Conservation (phyloP, 352 stramenopile species). For the Phytopythium mirpurense region DNA sequence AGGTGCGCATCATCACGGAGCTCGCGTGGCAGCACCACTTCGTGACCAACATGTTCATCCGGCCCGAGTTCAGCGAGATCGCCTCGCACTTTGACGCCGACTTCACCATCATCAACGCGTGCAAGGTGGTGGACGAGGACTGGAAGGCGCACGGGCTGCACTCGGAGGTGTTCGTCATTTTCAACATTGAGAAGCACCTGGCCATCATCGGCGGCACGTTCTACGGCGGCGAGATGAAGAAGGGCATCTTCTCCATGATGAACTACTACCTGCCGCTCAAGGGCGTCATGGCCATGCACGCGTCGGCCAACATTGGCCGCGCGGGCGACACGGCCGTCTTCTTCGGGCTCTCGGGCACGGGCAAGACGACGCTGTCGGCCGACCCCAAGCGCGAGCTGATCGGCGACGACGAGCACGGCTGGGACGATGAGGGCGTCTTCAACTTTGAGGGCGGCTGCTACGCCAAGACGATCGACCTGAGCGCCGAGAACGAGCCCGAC, state of each 20-base stretch:
- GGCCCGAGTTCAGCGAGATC: constrained; percentile 49
- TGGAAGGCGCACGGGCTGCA: constrained; percentile 46
- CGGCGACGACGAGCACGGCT: constrained; percentile 93
- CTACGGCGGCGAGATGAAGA: constrained; percentile 71
- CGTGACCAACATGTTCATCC: constrained; percentile 68
- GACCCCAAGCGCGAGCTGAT: constrained; percentile 85
- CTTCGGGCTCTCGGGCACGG: constrained; percentile 92
- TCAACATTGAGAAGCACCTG: constrained; percentile 64
- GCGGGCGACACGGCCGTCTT: constrained; percentile 95
- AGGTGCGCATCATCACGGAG: constrained; percentile 97
- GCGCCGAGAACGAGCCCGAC: constrained; percentile 94
- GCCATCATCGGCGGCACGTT: constrained; percentile 60
- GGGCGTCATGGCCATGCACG: constrained; percentile 61
- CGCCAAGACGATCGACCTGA: constrained; percentile 98
- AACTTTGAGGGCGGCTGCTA: constrained; percentile 99
- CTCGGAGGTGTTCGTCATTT: constrained; percentile 60
- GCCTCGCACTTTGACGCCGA: constrained; percentile 36
- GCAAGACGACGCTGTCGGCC: constrained; percentile 91
- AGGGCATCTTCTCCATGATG: constrained; percentile 71
- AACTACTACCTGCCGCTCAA: constrained; percentile 60
- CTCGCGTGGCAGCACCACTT: constrained; percentile 98
- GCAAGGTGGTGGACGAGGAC: constrained; percentile 52
- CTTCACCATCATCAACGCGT: constrained; percentile 68
- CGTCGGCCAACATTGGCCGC: constrained; percentile 52
- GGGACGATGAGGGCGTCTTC: constrained; percentile 97